These are phyloP conservation scores for Carex cristatella DNA, from an alignment of 176 grass and related monocot species.

Conservation along the genomic window DNA sequence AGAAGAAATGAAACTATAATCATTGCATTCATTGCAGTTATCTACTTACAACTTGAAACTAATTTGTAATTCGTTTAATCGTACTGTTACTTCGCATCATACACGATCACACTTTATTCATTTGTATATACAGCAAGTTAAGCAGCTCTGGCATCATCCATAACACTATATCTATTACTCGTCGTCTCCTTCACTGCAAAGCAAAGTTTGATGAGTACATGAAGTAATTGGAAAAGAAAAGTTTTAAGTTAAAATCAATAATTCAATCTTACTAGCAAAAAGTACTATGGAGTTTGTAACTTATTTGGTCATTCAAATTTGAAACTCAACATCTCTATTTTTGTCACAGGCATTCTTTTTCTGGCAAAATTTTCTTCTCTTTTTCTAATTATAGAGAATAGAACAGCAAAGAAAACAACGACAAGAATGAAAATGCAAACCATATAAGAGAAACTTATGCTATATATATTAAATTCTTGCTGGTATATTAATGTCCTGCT, in stretches of 20 bases:
- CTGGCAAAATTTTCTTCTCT: not conserved
- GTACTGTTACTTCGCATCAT: not conserved
- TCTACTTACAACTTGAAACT: not conserved
- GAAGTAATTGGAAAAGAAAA: not conserved
- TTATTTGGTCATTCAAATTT: not conserved
- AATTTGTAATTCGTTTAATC: not conserved
- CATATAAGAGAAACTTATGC: not conserved
- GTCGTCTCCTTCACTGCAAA: conserved; percentile 4
- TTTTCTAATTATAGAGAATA: not conserved
- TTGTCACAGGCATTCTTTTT: not conserved
- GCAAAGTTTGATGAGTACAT: not conserved
- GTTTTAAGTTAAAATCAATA: not conserved
- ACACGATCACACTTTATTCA: not conserved
- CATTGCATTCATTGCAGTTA: not conserved
- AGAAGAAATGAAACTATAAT: not conserved
- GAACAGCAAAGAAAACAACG: not conserved
- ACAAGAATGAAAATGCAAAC: not conserved
- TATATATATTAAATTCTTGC: not conserved
- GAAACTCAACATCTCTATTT: not conserved
- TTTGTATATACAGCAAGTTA: conserved; percentile 2
- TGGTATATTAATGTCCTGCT: not conserved
- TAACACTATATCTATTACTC: not conserved
- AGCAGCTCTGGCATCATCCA: not conserved
- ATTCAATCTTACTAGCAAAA: not conserved
- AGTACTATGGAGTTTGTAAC: not conserved